Evolutionary conservation across 305 asterid genomes (phyloP).

Genomic region (Rubia occidens): DNA sequence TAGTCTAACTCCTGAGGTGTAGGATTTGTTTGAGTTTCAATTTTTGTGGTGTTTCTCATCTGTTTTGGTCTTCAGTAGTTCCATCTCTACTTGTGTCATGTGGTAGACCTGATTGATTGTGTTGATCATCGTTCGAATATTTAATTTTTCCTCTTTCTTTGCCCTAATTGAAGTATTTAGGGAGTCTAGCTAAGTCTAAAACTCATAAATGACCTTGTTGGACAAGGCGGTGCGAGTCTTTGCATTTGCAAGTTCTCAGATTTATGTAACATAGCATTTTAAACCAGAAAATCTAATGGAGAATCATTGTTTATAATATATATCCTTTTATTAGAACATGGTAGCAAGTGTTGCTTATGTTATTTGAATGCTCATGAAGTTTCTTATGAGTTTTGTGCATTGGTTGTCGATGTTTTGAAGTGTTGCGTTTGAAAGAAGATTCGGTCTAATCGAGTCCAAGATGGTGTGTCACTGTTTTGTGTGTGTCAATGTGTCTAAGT

Average conservation of each 20-base stretch:
- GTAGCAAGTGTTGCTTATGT: not conserved
- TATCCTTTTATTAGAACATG: too few species aligned
- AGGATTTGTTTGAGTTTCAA: constrained; percentile 31
- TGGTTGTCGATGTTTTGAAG: not conserved
- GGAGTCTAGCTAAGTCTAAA: constrained; percentile 30
- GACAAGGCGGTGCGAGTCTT: constrained; percentile 24
- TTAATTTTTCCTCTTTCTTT: constrained; percentile 37
- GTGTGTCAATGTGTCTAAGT: not conserved
- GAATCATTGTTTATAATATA: not conserved
- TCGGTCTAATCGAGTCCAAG: not conserved
- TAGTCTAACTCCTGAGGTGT: constrained; percentile 38
- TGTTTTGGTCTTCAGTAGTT: constrained; percentile 30
- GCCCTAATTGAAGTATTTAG: constrained; percentile 28
- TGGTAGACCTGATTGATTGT: constrained; percentile 32
- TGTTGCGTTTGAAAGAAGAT: not conserved
- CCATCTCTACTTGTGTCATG: constrained; percentile 37
- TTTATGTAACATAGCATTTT: too few species aligned
- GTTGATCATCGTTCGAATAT: constrained; percentile 21
- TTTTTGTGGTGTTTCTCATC: constrained; percentile 36
- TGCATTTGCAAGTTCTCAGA: constrained; percentile 30
- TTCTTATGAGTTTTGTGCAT: not conserved
- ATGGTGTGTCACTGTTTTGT: not conserved
- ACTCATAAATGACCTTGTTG: constrained; percentile 14
- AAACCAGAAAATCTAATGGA: not conserved
- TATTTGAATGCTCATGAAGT: constrained; percentile 3